These are phyloP conservation scores for Glycine soja DNA, from an alignment of 306 rosid species.

Conservation along the genomic window DNA sequence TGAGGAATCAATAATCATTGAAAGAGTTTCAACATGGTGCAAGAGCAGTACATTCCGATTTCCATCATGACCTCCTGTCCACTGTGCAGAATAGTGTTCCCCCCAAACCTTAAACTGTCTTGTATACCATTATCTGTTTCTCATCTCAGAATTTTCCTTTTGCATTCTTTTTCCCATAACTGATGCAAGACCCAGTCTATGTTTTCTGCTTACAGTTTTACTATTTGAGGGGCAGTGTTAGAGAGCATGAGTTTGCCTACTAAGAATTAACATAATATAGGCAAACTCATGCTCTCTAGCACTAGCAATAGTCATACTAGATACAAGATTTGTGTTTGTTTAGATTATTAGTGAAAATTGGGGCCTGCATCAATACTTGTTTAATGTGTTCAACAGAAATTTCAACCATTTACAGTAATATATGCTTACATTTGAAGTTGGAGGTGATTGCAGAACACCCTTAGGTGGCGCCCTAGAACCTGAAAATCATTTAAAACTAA, in stretches of 20 bases:
- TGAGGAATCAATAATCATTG: too few species aligned
- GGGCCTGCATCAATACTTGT: slow-evolving; percentile 5
- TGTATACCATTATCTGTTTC: too few species aligned
- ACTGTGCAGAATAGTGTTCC: too few species aligned
- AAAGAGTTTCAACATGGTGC: too few species aligned
- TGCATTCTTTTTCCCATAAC: background rate
- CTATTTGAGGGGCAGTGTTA: background rate
- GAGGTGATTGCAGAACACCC: slow-evolving; percentile 52
- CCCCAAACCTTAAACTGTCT: too few species aligned
- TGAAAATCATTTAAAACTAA: slow-evolving; percentile 49
- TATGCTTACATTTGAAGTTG: slow-evolving; percentile 62
- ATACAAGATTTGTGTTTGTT: background rate
- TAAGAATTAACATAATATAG: too few species aligned
- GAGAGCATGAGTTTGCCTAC: background rate
- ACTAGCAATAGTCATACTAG: background rate
- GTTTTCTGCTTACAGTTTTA: background rate
- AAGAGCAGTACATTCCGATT: too few species aligned
- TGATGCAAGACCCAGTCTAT: slow-evolving; percentile 4
- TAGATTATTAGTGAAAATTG: slow-evolving; percentile 29
- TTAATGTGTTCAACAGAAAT: slow-evolving; percentile 27
- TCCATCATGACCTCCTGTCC: too few species aligned
- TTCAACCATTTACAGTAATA: slow-evolving; percentile 42
- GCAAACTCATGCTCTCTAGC: too few species aligned
- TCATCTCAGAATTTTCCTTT: background rate
- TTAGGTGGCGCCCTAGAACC: slow-evolving; percentile 58